These are phyloP conservation scores for Ogataea chonburiensis DNA, from an alignment of 805 yeast genomes.

Conservation along the genomic window DNA sequence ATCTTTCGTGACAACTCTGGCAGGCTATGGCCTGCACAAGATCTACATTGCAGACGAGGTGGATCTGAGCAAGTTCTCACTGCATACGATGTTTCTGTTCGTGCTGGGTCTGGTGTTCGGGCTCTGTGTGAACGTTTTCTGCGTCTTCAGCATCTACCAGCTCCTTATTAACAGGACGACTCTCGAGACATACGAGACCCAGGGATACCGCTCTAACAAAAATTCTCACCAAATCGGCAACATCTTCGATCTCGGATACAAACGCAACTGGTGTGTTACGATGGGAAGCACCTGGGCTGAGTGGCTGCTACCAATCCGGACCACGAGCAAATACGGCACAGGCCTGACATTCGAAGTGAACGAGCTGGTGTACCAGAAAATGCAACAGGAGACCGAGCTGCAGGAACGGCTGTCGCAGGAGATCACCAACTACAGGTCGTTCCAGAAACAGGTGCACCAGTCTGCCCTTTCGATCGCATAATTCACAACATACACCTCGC, in stretches of 20 bases:
- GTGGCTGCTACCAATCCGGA: constrained; percentile 67
- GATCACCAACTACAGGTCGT: constrained; percentile 29
- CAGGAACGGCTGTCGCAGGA: constrained; percentile 48
- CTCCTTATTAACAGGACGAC: constrained; percentile 71
- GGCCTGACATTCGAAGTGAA: constrained; percentile 56
- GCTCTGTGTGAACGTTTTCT: constrained; percentile 57
- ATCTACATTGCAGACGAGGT: constrained; percentile 42
- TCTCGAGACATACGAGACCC: constrained; percentile 65
- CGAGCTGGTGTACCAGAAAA: constrained; percentile 40
- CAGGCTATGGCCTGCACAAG: constrained; percentile 43
- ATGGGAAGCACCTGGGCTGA: constrained; percentile 69
- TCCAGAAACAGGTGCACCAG: constrained; percentile 26
- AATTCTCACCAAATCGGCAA: constrained; percentile 52
- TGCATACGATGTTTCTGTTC: constrained; percentile 61
- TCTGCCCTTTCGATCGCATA: constrained; percentile 14
- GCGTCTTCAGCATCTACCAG: constrained; percentile 57
- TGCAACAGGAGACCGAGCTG: constrained; percentile 41
- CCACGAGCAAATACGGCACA: constrained; percentile 26
- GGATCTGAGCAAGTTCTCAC: constrained; percentile 41
- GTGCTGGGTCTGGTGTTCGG: constrained; percentile 52
- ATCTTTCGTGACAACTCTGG: constrained; percentile 38
- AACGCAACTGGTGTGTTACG: constrained; percentile 60
- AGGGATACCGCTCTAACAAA: constrained; percentile 45
- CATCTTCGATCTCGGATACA: constrained; percentile 70
- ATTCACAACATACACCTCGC: constrained; percentile 2